Percentiles rank a stretch among this genome's conserved stretches.
These are phyloP conservation scores for Podospora pseudoanserina DNA, from an alignment of 495 filamentous ascomycete genomes.

Conservation along the genomic window DNA sequence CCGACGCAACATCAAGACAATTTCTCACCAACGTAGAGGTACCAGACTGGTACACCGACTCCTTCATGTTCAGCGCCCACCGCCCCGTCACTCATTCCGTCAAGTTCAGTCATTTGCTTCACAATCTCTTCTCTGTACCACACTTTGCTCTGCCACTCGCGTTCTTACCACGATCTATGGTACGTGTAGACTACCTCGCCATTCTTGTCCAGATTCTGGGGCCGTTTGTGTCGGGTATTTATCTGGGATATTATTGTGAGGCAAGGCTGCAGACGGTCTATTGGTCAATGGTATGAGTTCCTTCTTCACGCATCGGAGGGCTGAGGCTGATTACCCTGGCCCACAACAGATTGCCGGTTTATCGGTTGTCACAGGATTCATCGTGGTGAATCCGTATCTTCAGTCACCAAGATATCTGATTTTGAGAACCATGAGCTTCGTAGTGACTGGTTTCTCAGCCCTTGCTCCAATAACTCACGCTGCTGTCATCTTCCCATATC, in stretches of 20 bases:
- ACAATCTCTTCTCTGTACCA: no score
- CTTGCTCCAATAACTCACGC: slow-evolving; percentile 35
- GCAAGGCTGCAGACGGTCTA: slow-evolving; percentile 54
- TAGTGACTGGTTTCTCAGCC: slow-evolving; percentile 72
- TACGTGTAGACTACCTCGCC: slow-evolving; percentile 47
- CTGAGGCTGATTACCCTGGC: no score
- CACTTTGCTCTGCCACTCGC: slow-evolving; percentile 50
- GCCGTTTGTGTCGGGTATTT: slow-evolving; percentile 49
- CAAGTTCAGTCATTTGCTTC: slow-evolving; percentile 34
- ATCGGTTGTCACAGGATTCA: slow-evolving; percentile 57
- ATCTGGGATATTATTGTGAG: slow-evolving; percentile 49
- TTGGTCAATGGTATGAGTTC: slow-evolving; percentile 60
- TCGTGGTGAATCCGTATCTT: slow-evolving; percentile 62
- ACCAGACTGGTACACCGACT: slow-evolving; percentile 67
- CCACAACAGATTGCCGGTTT: slow-evolving; percentile 59
- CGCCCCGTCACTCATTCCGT: slow-evolving; percentile 65
- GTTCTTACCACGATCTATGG: slow-evolving; percentile 36
- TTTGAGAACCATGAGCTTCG: slow-evolving; percentile 70
- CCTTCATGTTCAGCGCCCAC: slow-evolving; percentile 69
- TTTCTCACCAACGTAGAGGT: slow-evolving; percentile 52
- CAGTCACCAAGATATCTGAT: slow-evolving; percentile 67
- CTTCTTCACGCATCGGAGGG: not conserved
- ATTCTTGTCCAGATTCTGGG: slow-evolving; percentile 49
- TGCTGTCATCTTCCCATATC: slow-evolving; percentile 21
- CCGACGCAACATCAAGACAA: not conserved